phyloP scores from a whole-genome alignment of 768 basidiomycete genomes.

The Trametes maxima region DNA sequence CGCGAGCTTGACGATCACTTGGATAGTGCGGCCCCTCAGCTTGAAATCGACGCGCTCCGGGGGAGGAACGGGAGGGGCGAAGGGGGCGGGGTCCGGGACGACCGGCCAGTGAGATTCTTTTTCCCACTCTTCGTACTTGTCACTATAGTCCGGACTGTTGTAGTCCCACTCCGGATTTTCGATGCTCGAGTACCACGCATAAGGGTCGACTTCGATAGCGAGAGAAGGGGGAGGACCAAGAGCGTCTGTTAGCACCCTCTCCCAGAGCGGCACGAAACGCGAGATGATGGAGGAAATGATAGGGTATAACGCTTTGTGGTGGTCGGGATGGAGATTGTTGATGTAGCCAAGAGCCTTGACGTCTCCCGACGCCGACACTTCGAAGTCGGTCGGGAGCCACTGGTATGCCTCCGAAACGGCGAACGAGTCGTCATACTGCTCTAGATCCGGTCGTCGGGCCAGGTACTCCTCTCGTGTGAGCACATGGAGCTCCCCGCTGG shows the following conservation, averaged over 20 bases:
- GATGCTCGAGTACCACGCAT: conserved; percentile 13
- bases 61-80: conserved; percentile 3
- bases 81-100: conserved; percentile 23
- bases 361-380: conserved; percentile 26
- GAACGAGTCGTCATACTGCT: not conserved
- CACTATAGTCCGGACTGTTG: not conserved
- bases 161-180: conserved; percentile 1
- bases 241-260: conserved; percentile 28
- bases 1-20: conserved; percentile 46
- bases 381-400: conserved; percentile 37
- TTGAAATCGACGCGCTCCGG: conserved; percentile 1
- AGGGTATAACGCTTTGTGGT: conserved; percentile 20
- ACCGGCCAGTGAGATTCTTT: conserved; percentile 9
- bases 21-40: conserved; percentile 25
- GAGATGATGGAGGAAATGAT: conserved; percentile 24
- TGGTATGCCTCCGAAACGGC: conserved; percentile 25
- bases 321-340: conserved; percentile 35
- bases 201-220: conserved; percentile 6
- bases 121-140: conserved; percentile 3
- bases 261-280: conserved; percentile 33
- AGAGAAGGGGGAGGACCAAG: conserved; percentile 4
- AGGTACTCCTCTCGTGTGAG: conserved; percentile 3
- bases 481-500: not conserved
- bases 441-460: not conserved
- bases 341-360: conserved; percentile 31